Conservation (phyloP, 192 early-diverging fungal genomes). For the Dissophora ornata region DNA sequence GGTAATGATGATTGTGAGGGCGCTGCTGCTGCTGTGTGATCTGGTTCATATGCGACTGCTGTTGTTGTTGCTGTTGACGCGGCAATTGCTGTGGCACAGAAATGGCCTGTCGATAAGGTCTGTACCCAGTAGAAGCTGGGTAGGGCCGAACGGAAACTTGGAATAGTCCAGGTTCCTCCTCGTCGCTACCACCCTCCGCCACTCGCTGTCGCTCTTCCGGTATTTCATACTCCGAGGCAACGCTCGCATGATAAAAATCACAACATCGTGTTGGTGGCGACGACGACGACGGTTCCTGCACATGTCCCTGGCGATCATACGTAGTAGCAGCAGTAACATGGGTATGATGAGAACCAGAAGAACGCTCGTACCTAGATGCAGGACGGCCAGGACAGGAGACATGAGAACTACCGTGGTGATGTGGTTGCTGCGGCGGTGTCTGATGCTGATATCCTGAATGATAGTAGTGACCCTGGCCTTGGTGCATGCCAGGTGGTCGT, state of each 20-base stretch:
- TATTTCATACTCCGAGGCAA: no score
- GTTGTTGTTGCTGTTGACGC: slow-evolving; percentile 13
- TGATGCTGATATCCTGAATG: neutral
- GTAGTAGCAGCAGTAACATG: no score
- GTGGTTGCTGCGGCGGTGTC: no score
- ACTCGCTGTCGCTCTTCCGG: slow-evolving; percentile 1
- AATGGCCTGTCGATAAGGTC: slow-evolving; percentile 27
- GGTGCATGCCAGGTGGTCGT: no score
- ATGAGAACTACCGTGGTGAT: no score
- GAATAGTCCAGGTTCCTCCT: neutral
- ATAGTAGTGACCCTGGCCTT: no score
- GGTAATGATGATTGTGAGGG: slow-evolving; percentile 3
- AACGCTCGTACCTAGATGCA: no score
- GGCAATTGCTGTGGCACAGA: slow-evolving; percentile 5
- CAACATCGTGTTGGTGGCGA: neutral
- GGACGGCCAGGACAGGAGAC: no score
- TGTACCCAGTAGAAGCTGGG: slow-evolving; percentile 30
- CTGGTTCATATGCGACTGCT: neutral
- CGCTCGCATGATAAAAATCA: neutral
- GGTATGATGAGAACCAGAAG: no score
- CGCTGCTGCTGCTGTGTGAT: neutral
- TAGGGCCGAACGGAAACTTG: slow-evolving; percentile 17
- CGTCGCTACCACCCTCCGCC: neutral
- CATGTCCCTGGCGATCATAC: no score
- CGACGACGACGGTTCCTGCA: no score